phyloP scores from a whole-genome alignment of 2,329 filamentous ascomycete species.

The Trichoderma sp. region DNA sequence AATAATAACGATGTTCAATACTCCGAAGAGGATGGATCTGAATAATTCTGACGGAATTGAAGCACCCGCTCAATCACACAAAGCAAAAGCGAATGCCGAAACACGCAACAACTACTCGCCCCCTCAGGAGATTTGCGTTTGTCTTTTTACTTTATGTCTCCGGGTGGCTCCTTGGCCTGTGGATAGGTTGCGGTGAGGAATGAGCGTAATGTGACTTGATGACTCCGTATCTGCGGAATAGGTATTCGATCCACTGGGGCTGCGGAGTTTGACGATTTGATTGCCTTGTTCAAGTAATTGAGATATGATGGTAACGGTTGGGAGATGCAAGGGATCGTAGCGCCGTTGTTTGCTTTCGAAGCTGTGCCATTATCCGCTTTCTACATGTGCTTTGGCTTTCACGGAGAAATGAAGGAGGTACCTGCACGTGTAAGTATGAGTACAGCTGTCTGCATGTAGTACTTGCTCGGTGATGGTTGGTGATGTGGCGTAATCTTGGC shows the following conservation, averaged over 20 bases:
- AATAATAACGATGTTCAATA: not conserved
- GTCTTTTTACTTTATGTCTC: not conserved
- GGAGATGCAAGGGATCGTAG: not conserved
- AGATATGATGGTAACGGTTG: not conserved
- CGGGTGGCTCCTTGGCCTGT: not conserved
- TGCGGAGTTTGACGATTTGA: not conserved
- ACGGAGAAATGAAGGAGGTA: not conserved
- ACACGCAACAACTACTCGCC: not conserved
- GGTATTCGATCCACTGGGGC: not conserved
- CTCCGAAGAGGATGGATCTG: not conserved
- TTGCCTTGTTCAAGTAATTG: not conserved
- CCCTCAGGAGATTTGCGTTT: not conserved
- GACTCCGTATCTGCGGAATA: constrained; percentile 6
- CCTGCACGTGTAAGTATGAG: not conserved
- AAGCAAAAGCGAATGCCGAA: not conserved
- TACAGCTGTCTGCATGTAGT: not conserved
- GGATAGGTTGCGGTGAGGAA: not conserved
- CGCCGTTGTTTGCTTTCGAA: not conserved
- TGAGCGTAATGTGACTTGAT: not conserved
- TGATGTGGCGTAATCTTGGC: not conserved
- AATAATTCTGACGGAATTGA: not conserved
- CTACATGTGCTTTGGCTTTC: not conserved
- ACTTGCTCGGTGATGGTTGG: not conserved
- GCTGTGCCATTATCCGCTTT: not conserved
- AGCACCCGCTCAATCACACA: not conserved